These are phyloP conservation scores for Sporothrix pseudoabietina DNA, from an alignment of 2,329 filamentous ascomycete species.

Conservation along the genomic window DNA sequence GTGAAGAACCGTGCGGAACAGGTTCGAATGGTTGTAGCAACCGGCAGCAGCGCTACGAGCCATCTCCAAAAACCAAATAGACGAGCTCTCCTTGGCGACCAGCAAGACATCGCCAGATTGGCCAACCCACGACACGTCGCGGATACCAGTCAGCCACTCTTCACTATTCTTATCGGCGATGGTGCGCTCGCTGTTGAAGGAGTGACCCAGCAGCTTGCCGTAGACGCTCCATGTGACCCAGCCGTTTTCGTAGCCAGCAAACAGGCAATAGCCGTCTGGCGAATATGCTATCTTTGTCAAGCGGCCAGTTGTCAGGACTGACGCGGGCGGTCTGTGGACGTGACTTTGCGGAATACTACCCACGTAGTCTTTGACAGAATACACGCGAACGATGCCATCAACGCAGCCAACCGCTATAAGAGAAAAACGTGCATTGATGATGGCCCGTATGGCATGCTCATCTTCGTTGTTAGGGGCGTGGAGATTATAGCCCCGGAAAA, in stretches of 20 bases:
- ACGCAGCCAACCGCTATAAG: constrained; percentile 83
- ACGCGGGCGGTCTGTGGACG: constrained; percentile 69
- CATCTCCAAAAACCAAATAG: constrained; percentile 87
- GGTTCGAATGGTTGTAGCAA: constrained; percentile 88
- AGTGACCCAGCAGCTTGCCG: constrained; percentile 83
- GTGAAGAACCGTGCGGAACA: constrained; percentile 85
- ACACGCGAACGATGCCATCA: constrained; percentile 82
- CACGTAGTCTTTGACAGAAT: constrained; percentile 87
- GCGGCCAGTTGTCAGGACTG: constrained; percentile 65
- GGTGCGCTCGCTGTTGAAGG: constrained; percentile 70
- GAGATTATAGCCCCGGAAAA: constrained; percentile 92
- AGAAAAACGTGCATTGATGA: constrained; percentile 94
- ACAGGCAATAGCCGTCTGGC: constrained; percentile 93
- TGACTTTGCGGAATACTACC: constrained; percentile 92
- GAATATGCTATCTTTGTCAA: constrained; percentile 82
- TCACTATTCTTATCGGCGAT: constrained; percentile 71
- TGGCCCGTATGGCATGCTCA: constrained; percentile 68
- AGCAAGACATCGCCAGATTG: constrained; percentile 85
- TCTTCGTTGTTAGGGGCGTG: constrained; percentile 66
- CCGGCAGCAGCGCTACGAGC: constrained; percentile 90
- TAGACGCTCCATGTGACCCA: constrained; percentile 99
- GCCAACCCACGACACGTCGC: constrained; percentile 80
- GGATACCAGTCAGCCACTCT: constrained; percentile 79
- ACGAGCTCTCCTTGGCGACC: constrained; percentile 68
- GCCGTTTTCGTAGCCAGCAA: constrained; percentile 87